Percentiles rank a stretch among this genome's conserved stretches.
Evolutionary conservation across 1,284 basidiomycete genomes (phyloP).

Genomic region (Ustanciosporium gigantosporum): DNA sequence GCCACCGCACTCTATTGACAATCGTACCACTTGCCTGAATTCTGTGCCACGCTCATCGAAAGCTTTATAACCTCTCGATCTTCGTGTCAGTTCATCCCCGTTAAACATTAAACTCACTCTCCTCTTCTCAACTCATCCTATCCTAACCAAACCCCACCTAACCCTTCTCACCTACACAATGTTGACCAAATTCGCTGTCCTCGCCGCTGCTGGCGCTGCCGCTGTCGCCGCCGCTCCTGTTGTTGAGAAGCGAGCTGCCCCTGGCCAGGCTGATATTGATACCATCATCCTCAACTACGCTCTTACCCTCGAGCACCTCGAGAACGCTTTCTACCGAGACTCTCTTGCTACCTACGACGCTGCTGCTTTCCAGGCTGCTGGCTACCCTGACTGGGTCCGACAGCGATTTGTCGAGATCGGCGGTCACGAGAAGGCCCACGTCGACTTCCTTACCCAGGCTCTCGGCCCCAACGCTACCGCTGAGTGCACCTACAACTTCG

Average conservation of each 20-base stretch:
- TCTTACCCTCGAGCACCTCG: constrained; percentile 72
- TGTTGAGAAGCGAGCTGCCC: constrained; percentile 43
- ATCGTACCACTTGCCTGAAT: too few species aligned
- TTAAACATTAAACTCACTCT: too few species aligned
- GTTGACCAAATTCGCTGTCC: constrained; percentile 44
- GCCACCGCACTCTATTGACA: too few species aligned
- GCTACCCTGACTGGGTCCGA: constrained; percentile 66
- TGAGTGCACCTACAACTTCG: constrained; percentile 70
- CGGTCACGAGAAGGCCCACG: constrained; percentile 67
- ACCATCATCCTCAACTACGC: constrained; percentile 67
- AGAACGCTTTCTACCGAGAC: constrained; percentile 68
- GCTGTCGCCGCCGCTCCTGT: constrained; percentile 30
- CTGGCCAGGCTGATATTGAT: constrained; percentile 59
- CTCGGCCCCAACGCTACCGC: constrained; percentile 67
- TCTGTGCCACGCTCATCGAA: too few species aligned
- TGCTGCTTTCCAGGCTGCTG: constrained; percentile 67
- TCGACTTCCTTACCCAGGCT: constrained; percentile 64
- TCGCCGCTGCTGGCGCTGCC: constrained; percentile 42
- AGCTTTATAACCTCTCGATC: too few species aligned
- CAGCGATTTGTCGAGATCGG: constrained; percentile 61
- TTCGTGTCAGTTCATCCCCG: too few species aligned
- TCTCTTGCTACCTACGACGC: constrained; percentile 48
- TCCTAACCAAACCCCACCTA: background rate
- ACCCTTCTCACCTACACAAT: constrained; percentile 12
- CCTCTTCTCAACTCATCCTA: too few species aligned